Percentiles rank a stretch among this genome's conserved stretches.
Evolutionary conservation across 106 monocot species (phyloP).

Genomic region (Apostasia shenzhenica): DNA sequence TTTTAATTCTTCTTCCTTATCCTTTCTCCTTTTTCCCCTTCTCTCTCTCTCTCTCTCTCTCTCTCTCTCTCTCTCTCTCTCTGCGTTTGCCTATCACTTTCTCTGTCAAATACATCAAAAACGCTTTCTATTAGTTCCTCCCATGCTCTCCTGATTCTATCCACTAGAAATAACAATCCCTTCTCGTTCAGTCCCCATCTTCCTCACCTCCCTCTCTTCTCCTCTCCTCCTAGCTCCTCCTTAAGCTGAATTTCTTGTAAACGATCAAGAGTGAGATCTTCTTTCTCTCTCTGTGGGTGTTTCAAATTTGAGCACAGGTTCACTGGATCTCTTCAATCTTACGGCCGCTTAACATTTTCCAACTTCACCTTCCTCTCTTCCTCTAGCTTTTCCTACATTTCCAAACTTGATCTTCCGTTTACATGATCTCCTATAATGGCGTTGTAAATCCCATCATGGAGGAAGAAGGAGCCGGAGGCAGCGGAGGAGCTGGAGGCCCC

Average conservation of each 20-base stretch:
- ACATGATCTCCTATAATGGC: slow-evolving; percentile 18
- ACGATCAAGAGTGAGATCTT: neutral
- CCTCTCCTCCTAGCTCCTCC: neutral
- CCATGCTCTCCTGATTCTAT: neutral
- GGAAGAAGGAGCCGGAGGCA: slow-evolving; percentile 9
- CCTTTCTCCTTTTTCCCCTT: slow-evolving; percentile 4
- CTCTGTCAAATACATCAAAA: neutral
- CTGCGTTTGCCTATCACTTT: neutral
- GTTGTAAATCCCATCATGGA: slow-evolving; percentile 33
- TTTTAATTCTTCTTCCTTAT: neutral
- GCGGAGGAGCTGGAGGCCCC: slow-evolving; percentile 15
- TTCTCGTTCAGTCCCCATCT: neutral
- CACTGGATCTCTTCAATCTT: too few species aligned
- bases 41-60: slow-evolving; percentile 17
- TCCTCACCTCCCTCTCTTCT: slow-evolving; percentile 13
- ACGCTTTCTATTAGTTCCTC: neutral
- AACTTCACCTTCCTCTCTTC: neutral
- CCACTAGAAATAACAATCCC: too few species aligned
- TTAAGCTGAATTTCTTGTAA: neutral
- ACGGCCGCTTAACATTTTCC: too few species aligned
- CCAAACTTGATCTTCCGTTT: slow-evolving; percentile 4
- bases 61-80: slow-evolving; percentile 9
- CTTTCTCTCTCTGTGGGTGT: neutral
- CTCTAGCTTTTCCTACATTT: neutral
- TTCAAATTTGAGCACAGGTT: too few species aligned